These are phyloP conservation scores for Moesziomyces aphidis DNA, from an alignment of 1,284 basidiomycete genomes.

Conservation along the genomic window DNA sequence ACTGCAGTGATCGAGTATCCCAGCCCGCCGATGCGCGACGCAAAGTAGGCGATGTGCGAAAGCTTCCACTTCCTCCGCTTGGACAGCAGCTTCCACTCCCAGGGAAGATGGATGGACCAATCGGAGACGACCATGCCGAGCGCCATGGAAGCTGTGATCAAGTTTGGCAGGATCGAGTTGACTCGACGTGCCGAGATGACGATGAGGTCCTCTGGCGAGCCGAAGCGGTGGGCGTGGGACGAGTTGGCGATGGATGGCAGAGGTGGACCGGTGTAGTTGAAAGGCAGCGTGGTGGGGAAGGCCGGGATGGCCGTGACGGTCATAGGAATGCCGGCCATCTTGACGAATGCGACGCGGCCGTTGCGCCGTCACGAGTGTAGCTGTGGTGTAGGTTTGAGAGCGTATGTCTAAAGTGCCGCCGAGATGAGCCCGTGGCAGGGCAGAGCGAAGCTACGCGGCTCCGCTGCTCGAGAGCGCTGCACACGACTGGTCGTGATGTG, in stretches of 20 bases:
- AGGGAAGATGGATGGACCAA: slow-evolving; percentile 46
- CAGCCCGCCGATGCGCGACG: slow-evolving; percentile 43
- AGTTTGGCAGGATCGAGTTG: slow-evolving; percentile 35
- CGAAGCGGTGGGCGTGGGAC: slow-evolving; percentile 1
- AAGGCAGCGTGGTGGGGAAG: slow-evolving; percentile 25
- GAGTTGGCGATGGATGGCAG: slow-evolving; percentile 26
- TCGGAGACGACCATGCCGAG: slow-evolving; percentile 46
- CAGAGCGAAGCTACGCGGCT: background rate
- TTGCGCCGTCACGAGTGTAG: background rate
- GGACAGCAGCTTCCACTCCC: slow-evolving; percentile 45
- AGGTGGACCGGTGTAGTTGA: slow-evolving; percentile 6
- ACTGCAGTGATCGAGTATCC: slow-evolving; percentile 32
- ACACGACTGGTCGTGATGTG: background rate
- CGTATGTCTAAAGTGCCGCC: background rate
- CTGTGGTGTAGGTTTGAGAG: background rate
- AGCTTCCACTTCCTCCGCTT: slow-evolving; percentile 47
- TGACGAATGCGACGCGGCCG: background rate
- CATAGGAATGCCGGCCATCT: slow-evolving; percentile 37
- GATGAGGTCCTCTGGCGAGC: slow-evolving; percentile 32
- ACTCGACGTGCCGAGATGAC: slow-evolving; percentile 38
- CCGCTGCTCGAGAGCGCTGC: background rate
- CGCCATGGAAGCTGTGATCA: slow-evolving; percentile 45
- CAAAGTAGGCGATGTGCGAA: slow-evolving; percentile 52
- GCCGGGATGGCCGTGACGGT: slow-evolving; percentile 45
- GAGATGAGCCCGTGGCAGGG: background rate